Base-by-base conservation (phyloP, 2,329 filamentous ascomycete genomes). In the Fusarium avenaceum region DNA sequence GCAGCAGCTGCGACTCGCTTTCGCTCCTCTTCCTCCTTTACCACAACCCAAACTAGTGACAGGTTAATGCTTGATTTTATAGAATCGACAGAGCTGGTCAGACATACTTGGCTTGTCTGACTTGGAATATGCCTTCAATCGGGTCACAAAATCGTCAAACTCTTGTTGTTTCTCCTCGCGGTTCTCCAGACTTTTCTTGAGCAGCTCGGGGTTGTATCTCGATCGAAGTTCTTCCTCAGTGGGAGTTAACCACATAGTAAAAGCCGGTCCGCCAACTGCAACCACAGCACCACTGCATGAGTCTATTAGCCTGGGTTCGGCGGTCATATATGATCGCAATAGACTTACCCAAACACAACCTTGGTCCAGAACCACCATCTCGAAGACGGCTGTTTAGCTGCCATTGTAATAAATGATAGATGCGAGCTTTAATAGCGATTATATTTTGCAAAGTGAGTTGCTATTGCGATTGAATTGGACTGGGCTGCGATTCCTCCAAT, bases 131-230 rank as follows among this genome's bases (percentile, higher is more conserved):
- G 95, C 88, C 84, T 97, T 97, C 76, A 99, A 80, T 73, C 90
- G 89, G 48, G 76, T 86, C 28, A 97, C 92, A 75, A 97, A 98
- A 57, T 94, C 87, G 76, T 97, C 92, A 73, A 97, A 97, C 61
- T 97, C 94, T 79, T 94, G 86, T 76, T 96, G 89, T 63, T 87
- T 87, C 77, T 91, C 88, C 59, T 90, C 85, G 19, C 93, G 87
- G 60, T 90, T 87, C 79, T 94, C 94, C n/a, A 97, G 82, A 65
- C 92, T 94, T 75, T 92, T 88, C 79, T 92, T 92, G 77, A 96
- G 92, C n/a, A 99, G 86, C 33, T 98, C 96, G 1, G 95, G 95
- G 79, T 95, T 98, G 83, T 98, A 98, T 80, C 86, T 89, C 82
- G 93, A 85, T 84, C 96, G 94, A 42, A 99, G 86, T 81, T 98